phyloP scores from a whole-genome alignment of 129 eudicot genomes.

The Heracleum sosnowskyi region DNA sequence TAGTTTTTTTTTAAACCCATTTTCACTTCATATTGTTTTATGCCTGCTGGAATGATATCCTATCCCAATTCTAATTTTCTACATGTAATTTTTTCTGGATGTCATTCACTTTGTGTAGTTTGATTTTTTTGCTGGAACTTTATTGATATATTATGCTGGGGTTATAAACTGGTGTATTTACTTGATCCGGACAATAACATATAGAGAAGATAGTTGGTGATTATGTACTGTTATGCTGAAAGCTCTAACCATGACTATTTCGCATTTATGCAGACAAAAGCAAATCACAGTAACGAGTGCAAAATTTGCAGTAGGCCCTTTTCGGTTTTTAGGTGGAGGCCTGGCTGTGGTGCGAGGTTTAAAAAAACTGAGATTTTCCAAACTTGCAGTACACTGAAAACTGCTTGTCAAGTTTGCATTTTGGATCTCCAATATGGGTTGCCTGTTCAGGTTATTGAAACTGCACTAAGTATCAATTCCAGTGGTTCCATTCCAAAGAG shows the following conservation, averaged over 20 bases:
- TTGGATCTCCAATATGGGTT: constrained; percentile 80
- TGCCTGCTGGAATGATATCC: no score
- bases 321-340: constrained; percentile 90
- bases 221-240: not conserved
- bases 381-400: constrained; percentile 79
- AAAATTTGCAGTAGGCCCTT: constrained; percentile 86
- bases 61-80: no score
- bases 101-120: no score
- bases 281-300: constrained; percentile 66
- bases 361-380: constrained; percentile 79
- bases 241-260: not conserved
- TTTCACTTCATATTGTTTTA: not conserved
- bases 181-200: no score
- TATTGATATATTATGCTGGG: no score
- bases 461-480: constrained; percentile 70
- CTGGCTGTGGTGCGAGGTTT: constrained; percentile 79
- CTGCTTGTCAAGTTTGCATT: constrained; percentile 87
- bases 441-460: constrained; percentile 87
- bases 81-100: no score
- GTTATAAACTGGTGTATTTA: no score
- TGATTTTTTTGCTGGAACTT: no score
- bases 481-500: constrained; percentile 85
- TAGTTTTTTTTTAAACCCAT: not conserved
- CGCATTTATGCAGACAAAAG: constrained; percentile 48
- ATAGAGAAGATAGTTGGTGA: no score